Evolutionary conservation across 1,284 basidiomycete genomes (phyloP), one percentile per base, ranked within the genome.

Genomic region (Cystobasidium pallidum): DNA sequence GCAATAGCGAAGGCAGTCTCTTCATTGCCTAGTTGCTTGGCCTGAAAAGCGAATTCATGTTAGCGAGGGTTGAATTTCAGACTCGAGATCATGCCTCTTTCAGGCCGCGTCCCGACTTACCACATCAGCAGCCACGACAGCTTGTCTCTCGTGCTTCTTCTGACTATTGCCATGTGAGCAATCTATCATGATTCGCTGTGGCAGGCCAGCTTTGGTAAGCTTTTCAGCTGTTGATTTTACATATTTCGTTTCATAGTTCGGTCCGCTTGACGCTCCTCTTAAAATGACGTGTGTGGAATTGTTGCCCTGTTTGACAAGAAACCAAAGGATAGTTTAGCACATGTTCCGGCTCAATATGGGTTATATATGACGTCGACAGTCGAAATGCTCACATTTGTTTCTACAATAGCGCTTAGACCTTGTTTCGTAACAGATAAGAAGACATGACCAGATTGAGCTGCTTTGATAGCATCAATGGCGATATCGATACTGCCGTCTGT

Each of bases 401-500:
- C 91, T 74, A 96, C 88, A 75, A 95, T 94, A 79, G 90, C 91
- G 76, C 91, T 91, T 73, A 94, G 81, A 34, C 92, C 93, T 81
- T 94, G 92, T 82, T 94, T 94, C 24, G 92, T 93, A 45, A 96
- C 92, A 75, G 88, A 90, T 19, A 97, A 84, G 87, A 97, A 97
- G 74, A 92, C 91, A 81, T 97, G 94, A 2, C 91, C 90, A 65
- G 86, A 86, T 72, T 87, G 86, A 15, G 94, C 92, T 36, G 93
- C 90, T 57, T 92, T 87, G 82, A 93, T 95, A 1, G 94, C 94
- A 81, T 96, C 93, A 66, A 96, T 74, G 13, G 78, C 76, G 75
- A 94, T 89, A 65, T 88, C 87, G 57, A 94, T 86, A 47, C 88
- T 88, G 43, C 84, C 84, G 78, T 85, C 84, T 75, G 79, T 83